These are phyloP conservation scores for Penicillium paradoxum DNA, from an alignment of 495 filamentous ascomycete genomes.

Conservation along the genomic window DNA sequence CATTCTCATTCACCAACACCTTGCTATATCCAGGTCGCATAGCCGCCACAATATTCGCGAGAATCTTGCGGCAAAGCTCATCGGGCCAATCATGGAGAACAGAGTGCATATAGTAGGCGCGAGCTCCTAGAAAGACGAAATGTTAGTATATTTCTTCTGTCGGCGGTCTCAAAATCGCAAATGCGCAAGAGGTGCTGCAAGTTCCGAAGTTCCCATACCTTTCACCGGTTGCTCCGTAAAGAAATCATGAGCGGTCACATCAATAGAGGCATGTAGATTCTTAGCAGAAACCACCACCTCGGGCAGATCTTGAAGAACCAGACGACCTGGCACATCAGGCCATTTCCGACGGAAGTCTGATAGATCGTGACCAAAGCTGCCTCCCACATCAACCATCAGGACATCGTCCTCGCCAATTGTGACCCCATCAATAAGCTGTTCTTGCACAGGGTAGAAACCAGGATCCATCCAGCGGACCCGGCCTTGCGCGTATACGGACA, in stretches of 20 bases:
- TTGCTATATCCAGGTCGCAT: conserved; percentile 41
- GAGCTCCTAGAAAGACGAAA: conserved; percentile 20
- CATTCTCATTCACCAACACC: conserved; percentile 44
- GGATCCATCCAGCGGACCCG: conserved; percentile 36
- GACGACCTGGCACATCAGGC: conserved; percentile 36
- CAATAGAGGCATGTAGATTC: conserved; percentile 26
- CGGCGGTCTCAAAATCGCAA: neutral
- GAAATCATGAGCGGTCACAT: conserved; percentile 42
- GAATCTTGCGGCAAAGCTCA: conserved; percentile 29
- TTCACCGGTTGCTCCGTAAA: conserved; percentile 44
- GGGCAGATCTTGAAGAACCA: conserved; percentile 52
- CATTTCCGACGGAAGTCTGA: conserved; percentile 44
- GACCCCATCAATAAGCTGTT: conserved; percentile 26
- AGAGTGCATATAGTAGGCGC: conserved; percentile 41
- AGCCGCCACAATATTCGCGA: conserved; percentile 28
- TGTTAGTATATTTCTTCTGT: neutral
- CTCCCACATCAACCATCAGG: conserved; percentile 52
- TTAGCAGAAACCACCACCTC: conserved; percentile 29
- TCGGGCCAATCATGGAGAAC: conserved; percentile 47
- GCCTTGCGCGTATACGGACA: conserved; percentile 35
- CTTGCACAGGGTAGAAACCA: conserved; percentile 36
- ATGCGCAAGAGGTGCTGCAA: neutral
- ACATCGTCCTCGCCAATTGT: neutral
- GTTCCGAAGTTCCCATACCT: neutral
- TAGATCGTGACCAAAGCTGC: conserved; percentile 50